Evolutionary conservation across 331 rosid genomes (phyloP), one percentile per base, ranked within the genome.

Genomic region (Malus hybrid): DNA sequence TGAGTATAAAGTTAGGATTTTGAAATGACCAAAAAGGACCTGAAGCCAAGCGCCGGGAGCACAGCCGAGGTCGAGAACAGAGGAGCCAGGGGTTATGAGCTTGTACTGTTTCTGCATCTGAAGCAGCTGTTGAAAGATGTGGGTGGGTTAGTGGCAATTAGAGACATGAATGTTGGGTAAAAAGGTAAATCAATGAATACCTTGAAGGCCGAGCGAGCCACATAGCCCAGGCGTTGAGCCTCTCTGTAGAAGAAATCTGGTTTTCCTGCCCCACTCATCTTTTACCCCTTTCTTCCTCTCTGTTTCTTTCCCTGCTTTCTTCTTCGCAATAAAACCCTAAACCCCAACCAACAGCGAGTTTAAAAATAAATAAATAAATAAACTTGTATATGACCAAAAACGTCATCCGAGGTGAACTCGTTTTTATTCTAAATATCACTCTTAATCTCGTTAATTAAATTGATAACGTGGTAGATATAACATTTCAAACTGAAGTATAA

Each of bases 21-120:
- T 39, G 69, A 70, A 33, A 55, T 15, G 19, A 53, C 9, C 55
- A 75, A 50, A 28, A 33, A 1, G 33, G 19, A 89, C 94, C 90
- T 87, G 99, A 63, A 94, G 97, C 97, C 97, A 95, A 58, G 93
- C 90, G 53, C 97, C 99, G 50, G 97, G 99, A 68, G 99, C 97
- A 63, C 97, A 95, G 1, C 99, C 99, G 30, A 95, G 95, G 86
- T 92, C 99, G 9, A 92, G 88, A 80, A 95, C 90, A 30, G 92
- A 82, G 0, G 97, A 88, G 55, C 89, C 91, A 0, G 89, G 84
- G 2, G 71, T 86, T 53, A 95, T 89, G 28, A 92, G 72, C 26
- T 85, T 95, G 87, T 84, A 85, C 9, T 85, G 92, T 66, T 89
- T 89, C 84, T 90, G 97, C 32, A 95, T 92, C 88, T 95, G 97